A percentile compares a stretch with the other conserved stretches of the same genome.
Evolutionary conservation across 306 rosid genomes (phyloP).

Genomic region (Cicer cuneatum): DNA sequence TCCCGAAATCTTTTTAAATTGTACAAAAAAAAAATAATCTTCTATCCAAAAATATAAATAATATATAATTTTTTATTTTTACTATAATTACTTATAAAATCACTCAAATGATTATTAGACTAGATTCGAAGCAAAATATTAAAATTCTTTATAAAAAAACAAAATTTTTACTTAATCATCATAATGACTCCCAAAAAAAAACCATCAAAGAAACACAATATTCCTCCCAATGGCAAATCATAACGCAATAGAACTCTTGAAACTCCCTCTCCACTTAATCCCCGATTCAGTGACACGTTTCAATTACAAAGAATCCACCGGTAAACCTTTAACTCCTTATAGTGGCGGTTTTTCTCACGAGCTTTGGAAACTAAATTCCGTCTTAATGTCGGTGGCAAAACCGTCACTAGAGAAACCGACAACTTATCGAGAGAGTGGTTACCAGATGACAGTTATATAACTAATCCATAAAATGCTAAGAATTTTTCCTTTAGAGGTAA

Average conservation of each 20-base stretch:
- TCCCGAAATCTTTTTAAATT: no score
- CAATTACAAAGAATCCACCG: background rate
- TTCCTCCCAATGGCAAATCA: no score
- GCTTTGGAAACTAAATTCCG: conserved; percentile 42
- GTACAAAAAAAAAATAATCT: no score
- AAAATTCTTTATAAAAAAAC: no score
- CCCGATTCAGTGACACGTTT: rapidly evolving
- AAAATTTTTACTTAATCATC: no score
- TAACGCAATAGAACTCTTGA: conserved; percentile 60
- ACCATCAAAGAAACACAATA: no score
- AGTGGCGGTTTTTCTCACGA: conserved; percentile 1
- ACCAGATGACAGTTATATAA: conserved; percentile 42
- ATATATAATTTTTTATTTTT: no score
- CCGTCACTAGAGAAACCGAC: background rate
- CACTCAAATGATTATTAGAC: no score
- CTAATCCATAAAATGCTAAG: background rate
- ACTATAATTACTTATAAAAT: no score
- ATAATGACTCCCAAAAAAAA: no score
- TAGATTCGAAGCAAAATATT: no score
- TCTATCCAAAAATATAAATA: no score
- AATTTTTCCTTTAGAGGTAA: rapidly evolving
- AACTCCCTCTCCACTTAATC: conserved; percentile 36
- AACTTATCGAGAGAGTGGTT: conserved; percentile 47
- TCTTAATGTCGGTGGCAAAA: conserved; percentile 49
- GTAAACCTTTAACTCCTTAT: rapidly evolving